Evolutionary conservation across 2,329 filamentous ascomycete genomes (phyloP).

Genomic region (Myriosclerotinia duriaeana): DNA sequence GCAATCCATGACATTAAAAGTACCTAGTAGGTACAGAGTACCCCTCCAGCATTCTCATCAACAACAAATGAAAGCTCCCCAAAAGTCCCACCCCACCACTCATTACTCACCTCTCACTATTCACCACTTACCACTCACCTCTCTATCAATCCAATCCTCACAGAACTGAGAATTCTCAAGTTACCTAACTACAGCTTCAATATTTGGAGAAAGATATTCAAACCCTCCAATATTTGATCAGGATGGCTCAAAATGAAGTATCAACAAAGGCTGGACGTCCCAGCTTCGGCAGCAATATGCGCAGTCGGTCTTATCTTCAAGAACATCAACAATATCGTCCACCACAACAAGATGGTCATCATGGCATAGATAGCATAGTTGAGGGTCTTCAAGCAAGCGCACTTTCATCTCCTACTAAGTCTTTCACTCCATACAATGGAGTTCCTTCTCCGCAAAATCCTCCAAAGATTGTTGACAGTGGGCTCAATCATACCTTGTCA

Average conservation of each 20-base stretch:
- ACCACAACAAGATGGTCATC: slow-evolving; percentile 51
- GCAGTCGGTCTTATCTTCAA: slow-evolving; percentile 61
- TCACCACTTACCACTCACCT: not conserved
- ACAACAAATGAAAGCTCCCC: not conserved
- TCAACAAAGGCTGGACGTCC: slow-evolving; percentile 33
- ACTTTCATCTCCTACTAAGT: slow-evolving; percentile 44
- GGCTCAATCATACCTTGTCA: slow-evolving; percentile 60
- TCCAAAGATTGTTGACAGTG: slow-evolving; percentile 61
- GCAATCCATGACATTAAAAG: not conserved
- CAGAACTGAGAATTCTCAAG: not conserved
- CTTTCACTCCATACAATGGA: slow-evolving; percentile 56
- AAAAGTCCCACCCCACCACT: not conserved
- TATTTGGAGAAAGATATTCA: not conserved
- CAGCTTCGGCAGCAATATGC: slow-evolving; percentile 45
- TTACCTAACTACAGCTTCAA: not conserved
- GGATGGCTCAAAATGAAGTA: slow-evolving; percentile 19
- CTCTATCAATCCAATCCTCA: not conserved
- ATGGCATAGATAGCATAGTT: slow-evolving; percentile 65
- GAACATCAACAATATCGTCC: slow-evolving; percentile 65
- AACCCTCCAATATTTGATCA: not conserved
- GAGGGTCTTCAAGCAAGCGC: slow-evolving; percentile 51
- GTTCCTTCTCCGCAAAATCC: slow-evolving; percentile 60
- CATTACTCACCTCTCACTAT: too few species aligned
- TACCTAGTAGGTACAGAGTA: too few species aligned
- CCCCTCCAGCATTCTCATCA: not conserved